Conservation (phyloP, 768 basidiomycete species). For the Macrolepiota fuliginosa region DNA sequence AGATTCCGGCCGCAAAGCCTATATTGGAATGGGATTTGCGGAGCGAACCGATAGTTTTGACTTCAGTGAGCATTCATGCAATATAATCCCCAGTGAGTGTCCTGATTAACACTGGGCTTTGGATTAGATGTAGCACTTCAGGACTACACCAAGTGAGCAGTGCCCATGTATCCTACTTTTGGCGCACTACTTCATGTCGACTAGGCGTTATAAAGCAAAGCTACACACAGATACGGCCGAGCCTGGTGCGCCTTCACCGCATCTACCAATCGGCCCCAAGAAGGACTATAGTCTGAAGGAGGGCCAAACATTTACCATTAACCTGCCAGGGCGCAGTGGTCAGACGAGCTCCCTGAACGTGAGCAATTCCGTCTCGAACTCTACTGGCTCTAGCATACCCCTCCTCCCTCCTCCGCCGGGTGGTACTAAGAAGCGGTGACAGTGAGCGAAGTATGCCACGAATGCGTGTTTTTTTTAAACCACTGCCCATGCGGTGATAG, state of each 20-base stretch:
- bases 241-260: constrained; percentile 53
- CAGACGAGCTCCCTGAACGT: constrained; percentile 35
- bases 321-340: constrained; percentile 78
- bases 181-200: constrained; percentile 2
- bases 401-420: constrained; percentile 85
- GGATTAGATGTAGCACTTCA: constrained; percentile 75
- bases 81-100: background rate
- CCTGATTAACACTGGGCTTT: background rate
- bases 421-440: constrained; percentile 46
- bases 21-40: constrained; percentile 91
- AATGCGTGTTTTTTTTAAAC: background rate
- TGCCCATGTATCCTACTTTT: background rate
- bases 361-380: constrained; percentile 19
- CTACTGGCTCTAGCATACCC: constrained; percentile 47
- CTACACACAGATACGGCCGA: constrained; percentile 49
- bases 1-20: constrained; percentile 83
- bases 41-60: constrained; percentile 90
- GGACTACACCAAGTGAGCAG: constrained; percentile 74
- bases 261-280: constrained; percentile 76
- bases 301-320: constrained; percentile 91
- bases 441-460: too few species aligned
- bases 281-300: constrained; percentile 94
- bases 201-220: constrained; percentile 62
- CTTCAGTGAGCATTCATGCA: constrained; percentile 62
- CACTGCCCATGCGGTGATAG: background rate